Evolutionary conservation across 306 rosid genomes (phyloP).

Genomic region (Purshia tridentata): DNA sequence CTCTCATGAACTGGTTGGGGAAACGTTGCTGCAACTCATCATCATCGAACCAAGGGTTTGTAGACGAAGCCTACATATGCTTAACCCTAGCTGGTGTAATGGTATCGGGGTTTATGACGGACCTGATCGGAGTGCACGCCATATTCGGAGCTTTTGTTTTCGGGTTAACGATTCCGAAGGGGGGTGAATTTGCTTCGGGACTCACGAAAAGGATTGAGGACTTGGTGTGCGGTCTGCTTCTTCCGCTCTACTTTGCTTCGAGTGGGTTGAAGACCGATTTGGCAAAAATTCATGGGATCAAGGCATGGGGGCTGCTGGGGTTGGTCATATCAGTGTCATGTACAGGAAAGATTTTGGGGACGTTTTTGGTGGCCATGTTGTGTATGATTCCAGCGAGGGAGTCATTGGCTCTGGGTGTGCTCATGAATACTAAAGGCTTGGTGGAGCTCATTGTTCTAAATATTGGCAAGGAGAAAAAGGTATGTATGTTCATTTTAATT

Average conservation of each 20-base stretch:
- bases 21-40: slow-evolving; percentile 20
- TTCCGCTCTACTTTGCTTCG: slow-evolving; percentile 17
- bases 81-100: slow-evolving; percentile 56
- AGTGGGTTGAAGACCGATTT: slow-evolving; percentile 18
- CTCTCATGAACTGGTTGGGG: slow-evolving; percentile 55
- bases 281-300: background rate
- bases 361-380: slow-evolving; percentile 62
- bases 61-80: slow-evolving; percentile 56
- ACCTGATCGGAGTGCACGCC: slow-evolving; percentile 72
- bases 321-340: slow-evolving; percentile 44
- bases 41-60: slow-evolving; percentile 31
- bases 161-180: slow-evolving; percentile 8
- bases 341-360: slow-evolving; percentile 75
- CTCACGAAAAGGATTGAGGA: slow-evolving; percentile 16
- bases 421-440: slow-evolving; percentile 90
- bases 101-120: slow-evolving; percentile 73
- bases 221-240: slow-evolving; percentile 10
- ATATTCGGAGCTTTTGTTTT: slow-evolving; percentile 57
- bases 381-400: slow-evolving; percentile 64
- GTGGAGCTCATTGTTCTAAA: slow-evolving; percentile 90
- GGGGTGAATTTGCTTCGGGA: slow-evolving; percentile 41
- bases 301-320: slow-evolving; percentile 20
- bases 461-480: slow-evolving; percentile 91
- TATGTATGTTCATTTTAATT: slow-evolving; percentile 34
- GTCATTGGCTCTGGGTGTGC: slow-evolving; percentile 63